Conservation (phyloP, 176 grass and related monocot species). For the Pontederia paniculata region DNA sequence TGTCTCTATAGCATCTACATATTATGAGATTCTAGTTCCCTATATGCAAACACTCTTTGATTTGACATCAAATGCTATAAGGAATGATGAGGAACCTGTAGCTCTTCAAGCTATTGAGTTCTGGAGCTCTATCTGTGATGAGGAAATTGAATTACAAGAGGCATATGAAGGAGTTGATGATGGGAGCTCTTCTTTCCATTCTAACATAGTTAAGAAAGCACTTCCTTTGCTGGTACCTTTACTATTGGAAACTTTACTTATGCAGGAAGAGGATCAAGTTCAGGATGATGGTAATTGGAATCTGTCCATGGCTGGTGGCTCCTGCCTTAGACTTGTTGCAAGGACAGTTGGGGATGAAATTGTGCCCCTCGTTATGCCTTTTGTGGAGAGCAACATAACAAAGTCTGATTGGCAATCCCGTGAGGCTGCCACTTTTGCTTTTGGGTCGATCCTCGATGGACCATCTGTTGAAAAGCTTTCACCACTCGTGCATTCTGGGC, state of each 20-base stretch:
- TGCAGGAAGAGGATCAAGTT: slow-evolving; percentile 91
- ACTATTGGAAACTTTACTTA: slow-evolving; percentile 74
- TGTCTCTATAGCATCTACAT: slow-evolving; percentile 47
- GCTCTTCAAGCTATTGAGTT: slow-evolving; percentile 64
- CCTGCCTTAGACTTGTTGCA: slow-evolving; percentile 68
- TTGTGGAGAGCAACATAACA: slow-evolving; percentile 67
- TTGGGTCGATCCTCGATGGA: slow-evolving; percentile 96
- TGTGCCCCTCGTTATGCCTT: slow-evolving; percentile 69
- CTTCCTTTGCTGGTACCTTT: slow-evolving; percentile 81
- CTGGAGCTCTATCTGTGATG: slow-evolving; percentile 61
- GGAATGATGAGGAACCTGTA: slow-evolving; percentile 47
- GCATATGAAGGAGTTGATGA: slow-evolving; percentile 49
- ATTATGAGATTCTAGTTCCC: slow-evolving; percentile 43
- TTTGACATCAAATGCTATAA: slow-evolving; percentile 50
- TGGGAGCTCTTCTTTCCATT: slow-evolving; percentile 49
- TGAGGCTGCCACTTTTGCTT: slow-evolving; percentile 86
- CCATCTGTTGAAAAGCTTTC: slow-evolving; percentile 67
- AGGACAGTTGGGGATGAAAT: slow-evolving; percentile 66
- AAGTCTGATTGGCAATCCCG: slow-evolving; percentile 64
- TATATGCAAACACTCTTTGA: slow-evolving; percentile 52
- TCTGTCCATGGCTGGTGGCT: slow-evolving; percentile 65
- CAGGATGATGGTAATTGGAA: slow-evolving; percentile 80
- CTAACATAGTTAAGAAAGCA: slow-evolving; percentile 69
- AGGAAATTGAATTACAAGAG: slow-evolving; percentile 76
- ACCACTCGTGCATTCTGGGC: slow-evolving; percentile 45